These are phyloP conservation scores for Aspergillus olivimuriae DNA, from an alignment of 495 filamentous ascomycete genomes.

Conservation along the genomic window DNA sequence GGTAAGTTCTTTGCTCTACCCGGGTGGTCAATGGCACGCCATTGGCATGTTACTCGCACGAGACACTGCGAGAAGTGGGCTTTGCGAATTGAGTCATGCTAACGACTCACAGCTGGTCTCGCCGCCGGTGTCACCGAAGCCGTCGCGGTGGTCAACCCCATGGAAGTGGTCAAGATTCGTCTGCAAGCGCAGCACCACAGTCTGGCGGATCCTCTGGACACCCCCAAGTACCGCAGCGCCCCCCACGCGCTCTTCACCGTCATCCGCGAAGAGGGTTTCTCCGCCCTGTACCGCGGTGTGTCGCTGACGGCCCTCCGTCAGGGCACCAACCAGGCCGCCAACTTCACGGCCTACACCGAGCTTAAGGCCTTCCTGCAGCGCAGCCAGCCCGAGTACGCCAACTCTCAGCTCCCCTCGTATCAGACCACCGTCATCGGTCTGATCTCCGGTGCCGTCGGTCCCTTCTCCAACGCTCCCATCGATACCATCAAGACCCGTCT, in stretches of 20 bases:
- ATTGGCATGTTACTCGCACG: too few species aligned
- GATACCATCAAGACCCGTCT: constrained; percentile 98
- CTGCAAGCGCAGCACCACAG: constrained; percentile 95
- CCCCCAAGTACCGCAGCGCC: constrained; percentile 95
- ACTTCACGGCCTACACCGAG: constrained; percentile 97
- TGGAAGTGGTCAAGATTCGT: constrained; percentile 98
- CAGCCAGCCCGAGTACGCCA: constrained; percentile 55
- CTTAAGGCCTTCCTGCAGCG: constrained; percentile 73
- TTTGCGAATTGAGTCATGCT: too few species aligned
- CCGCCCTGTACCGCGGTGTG: constrained; percentile 86
- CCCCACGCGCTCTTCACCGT: constrained; percentile 94
- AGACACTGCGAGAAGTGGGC: too few species aligned
- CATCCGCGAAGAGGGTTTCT: constrained; percentile 80
- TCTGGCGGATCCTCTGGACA: constrained; percentile 84
- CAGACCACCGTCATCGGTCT: constrained; percentile 90
- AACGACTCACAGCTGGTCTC: constrained; percentile 60
- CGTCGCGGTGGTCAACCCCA: constrained; percentile 90
- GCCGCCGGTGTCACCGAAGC: constrained; percentile 93
- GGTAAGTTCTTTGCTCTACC: constrained; percentile 38
- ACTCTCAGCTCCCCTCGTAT: constrained; percentile 66
- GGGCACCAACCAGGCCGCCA: constrained; percentile 95
- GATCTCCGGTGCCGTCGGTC: constrained; percentile 89
- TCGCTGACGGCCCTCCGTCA: constrained; percentile 89
- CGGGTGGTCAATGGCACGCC: not conserved
- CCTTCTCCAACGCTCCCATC: constrained; percentile 92